These are phyloP conservation scores for Millerozyma acaciae DNA, from an alignment of 805 yeast species.

Conservation along the genomic window DNA sequence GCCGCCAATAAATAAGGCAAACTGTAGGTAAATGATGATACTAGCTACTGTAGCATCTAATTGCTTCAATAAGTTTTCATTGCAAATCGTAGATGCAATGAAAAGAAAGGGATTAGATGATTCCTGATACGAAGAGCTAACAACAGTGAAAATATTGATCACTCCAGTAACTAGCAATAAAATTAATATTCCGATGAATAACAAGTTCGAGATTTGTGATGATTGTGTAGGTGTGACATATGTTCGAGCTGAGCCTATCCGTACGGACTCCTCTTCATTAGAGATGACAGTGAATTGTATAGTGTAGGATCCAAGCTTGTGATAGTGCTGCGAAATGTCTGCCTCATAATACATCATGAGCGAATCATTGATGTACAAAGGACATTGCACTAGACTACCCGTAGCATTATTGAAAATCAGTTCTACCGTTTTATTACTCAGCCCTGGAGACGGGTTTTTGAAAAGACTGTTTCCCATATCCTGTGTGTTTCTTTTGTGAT, in stretches of 20 bases:
- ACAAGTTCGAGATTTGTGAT: slow-evolving; percentile 24
- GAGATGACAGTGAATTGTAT: slow-evolving; percentile 39
- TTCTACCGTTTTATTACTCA: slow-evolving; percentile 16
- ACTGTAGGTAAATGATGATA: slow-evolving; percentile 53
- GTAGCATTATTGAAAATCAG: slow-evolving; percentile 22
- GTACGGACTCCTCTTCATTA: slow-evolving; percentile 29
- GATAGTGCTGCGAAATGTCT: slow-evolving; percentile 34
- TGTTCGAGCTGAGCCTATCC: slow-evolving; percentile 46
- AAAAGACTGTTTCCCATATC: not conserved
- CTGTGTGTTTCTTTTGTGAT: not conserved
- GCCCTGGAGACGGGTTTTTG: not conserved
- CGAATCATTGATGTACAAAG: slow-evolving; percentile 35
- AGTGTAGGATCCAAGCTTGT: slow-evolving; percentile 44
- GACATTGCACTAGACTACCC: slow-evolving; percentile 28
- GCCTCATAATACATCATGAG: slow-evolving; percentile 36
- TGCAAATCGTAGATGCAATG: slow-evolving; percentile 56
- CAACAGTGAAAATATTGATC: slow-evolving; percentile 38
- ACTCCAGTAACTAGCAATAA: slow-evolving; percentile 39
- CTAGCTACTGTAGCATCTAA: slow-evolving; percentile 51
- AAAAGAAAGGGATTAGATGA: slow-evolving; percentile 49
- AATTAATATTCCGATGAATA: slow-evolving; percentile 36
- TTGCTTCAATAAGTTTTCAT: slow-evolving; percentile 51
- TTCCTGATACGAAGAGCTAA: slow-evolving; percentile 56
- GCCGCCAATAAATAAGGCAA: slow-evolving; percentile 53
- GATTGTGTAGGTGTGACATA: slow-evolving; percentile 47